Evolutionary conservation across 2,329 filamentous ascomycete genomes (phyloP).

Genomic region (Pyrenophora seminiperda): DNA sequence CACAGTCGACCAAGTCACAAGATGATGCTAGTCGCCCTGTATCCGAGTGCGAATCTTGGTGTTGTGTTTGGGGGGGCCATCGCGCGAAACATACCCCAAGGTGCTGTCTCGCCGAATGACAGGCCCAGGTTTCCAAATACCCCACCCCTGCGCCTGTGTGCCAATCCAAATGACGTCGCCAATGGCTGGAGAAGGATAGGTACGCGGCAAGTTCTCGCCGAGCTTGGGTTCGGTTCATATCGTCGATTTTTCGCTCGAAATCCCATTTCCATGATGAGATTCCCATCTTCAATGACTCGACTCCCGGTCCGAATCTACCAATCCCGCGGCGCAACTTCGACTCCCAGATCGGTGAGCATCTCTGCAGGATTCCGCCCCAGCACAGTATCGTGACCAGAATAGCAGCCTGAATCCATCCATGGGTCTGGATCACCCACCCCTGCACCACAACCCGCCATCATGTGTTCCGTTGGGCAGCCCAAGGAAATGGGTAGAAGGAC

Average conservation of each 20-base stretch:
- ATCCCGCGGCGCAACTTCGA: conserved; percentile 8
- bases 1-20: neutral
- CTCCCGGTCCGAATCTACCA: conserved; percentile 12
- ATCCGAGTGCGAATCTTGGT: conserved; percentile 3
- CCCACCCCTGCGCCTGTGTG: neutral
- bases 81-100: conserved; percentile 2
- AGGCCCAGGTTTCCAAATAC: conserved; percentile 12
- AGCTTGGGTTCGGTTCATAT: neutral
- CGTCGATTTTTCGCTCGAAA: neutral
- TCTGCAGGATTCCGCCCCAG: conserved; percentile 4
- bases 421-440: conserved; percentile 8
- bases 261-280: conserved; percentile 1
- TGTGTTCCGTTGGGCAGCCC: conserved; percentile 9
- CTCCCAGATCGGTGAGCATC: conserved; percentile 11
- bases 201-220: conserved; percentile 4
- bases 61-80: conserved; percentile 6
- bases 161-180: neutral
- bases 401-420: conserved; percentile 5
- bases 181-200: conserved; percentile 1
- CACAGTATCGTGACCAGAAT: conserved; percentile 4
- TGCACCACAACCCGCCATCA: conserved; percentile 2
- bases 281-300: conserved; percentile 8
- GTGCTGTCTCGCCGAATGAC: conserved; percentile 10
- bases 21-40: neutral
- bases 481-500: neutral